Percentiles rank a stretch among this genome's conserved stretches.
Conservation (phyloP, 1,139 yeast genomes). For the Yamadazyma atmosphaerica region DNA sequence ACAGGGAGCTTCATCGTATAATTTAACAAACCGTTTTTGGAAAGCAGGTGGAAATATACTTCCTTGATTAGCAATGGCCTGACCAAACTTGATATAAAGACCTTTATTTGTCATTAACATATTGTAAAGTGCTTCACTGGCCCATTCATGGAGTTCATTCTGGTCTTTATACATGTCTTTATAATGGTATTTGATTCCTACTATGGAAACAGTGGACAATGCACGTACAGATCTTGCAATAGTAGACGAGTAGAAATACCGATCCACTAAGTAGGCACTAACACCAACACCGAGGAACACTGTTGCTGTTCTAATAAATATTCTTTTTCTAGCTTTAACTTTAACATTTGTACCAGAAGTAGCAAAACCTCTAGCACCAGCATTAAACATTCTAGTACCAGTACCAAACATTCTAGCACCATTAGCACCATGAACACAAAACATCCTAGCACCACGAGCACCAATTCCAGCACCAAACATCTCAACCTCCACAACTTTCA, state of each 20-base stretch:
- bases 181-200: constrained; percentile 60
- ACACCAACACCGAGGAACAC: neutral
- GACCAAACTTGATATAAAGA: constrained; percentile 73
- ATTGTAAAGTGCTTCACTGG: constrained; percentile 55
- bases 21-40: constrained; percentile 51
- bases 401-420: no score
- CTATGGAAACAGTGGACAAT: constrained; percentile 44
- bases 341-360: no score
- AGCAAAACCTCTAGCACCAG: no score
- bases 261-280: constrained; percentile 37
- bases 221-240: constrained; percentile 54
- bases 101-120: constrained; percentile 64
- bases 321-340: no score
- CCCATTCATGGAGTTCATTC: constrained; percentile 57
- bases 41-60: constrained; percentile 63
- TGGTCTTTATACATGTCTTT: constrained; percentile 42
- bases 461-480: no score
- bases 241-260: constrained; percentile 46
- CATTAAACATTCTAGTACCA: no score
- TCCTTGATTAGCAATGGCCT: constrained; percentile 73
- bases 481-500: no score
- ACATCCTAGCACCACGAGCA: no score
- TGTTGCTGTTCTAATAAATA: neutral
- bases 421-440: no score
- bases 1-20: constrained; percentile 72